Conservation (phyloP, 805 yeast genomes). For the Nakazawaea populi region DNA sequence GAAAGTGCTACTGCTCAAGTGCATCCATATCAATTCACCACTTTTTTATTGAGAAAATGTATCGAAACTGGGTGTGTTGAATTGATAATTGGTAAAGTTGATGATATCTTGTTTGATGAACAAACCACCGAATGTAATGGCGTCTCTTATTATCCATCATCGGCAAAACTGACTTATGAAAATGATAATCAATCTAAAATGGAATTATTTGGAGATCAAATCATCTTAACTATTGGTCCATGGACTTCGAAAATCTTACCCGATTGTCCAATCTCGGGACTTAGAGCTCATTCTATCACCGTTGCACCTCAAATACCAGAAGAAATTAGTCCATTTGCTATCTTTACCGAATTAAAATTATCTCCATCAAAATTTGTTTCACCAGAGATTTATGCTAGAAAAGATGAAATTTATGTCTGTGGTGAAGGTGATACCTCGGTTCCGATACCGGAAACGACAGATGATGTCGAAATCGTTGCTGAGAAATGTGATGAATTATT, state of each 20-base stretch:
- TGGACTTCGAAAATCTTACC: slow-evolving; percentile 93
- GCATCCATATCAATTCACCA: slow-evolving; percentile 93
- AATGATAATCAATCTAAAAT: slow-evolving; percentile 27
- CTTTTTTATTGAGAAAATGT: slow-evolving; percentile 71
- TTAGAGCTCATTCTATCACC: slow-evolving; percentile 93
- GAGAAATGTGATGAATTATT: slow-evolving; percentile 87
- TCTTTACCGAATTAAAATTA: slow-evolving; percentile 85
- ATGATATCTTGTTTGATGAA: slow-evolving; percentile 55
- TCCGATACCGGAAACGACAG: slow-evolving; percentile 89
- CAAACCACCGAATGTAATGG: slow-evolving; percentile 68
- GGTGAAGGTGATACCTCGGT: slow-evolving; percentile 94
- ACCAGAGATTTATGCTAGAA: slow-evolving; percentile 93
- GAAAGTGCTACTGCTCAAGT: slow-evolving; percentile 91
- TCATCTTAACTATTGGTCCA: slow-evolving; percentile 89
- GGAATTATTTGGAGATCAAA: slow-evolving; percentile 61
- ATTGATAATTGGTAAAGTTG: slow-evolving; percentile 78
- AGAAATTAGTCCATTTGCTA: slow-evolving; percentile 84
- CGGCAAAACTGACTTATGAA: slow-evolving; percentile 27
- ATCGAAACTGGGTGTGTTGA: slow-evolving; percentile 80
- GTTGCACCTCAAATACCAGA: slow-evolving; percentile 70
- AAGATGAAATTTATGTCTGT: slow-evolving; percentile 93
- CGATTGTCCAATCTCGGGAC: slow-evolving; percentile 89
- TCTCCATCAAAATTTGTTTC: slow-evolving; percentile 64
- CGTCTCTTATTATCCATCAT: slow-evolving; percentile 45
- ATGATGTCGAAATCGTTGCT: slow-evolving; percentile 82